Conservation (phyloP, 2,329 filamentous ascomycete species). For the Coniochaeta sp. region DNA sequence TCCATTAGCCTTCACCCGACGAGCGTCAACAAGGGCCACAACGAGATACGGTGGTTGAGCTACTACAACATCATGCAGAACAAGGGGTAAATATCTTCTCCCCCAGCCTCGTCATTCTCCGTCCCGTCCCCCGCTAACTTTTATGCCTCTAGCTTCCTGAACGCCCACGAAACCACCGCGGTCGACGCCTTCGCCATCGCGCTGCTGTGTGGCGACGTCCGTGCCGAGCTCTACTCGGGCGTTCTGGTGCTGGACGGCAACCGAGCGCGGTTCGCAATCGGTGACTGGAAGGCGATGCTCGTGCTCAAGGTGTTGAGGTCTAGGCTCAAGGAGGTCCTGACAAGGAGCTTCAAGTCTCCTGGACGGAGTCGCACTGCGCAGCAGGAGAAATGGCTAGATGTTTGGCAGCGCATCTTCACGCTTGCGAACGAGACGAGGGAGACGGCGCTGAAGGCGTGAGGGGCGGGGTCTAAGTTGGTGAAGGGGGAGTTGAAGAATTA, state of each 20-base stretch:
- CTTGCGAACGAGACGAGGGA: slow-evolving; percentile 14
- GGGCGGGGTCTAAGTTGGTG: background rate
- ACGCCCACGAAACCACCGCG: slow-evolving; percentile 82
- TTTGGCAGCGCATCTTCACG: slow-evolving; percentile 63
- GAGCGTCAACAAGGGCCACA: slow-evolving; percentile 73
- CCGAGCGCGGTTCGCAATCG: slow-evolving; percentile 71
- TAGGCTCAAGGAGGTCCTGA: slow-evolving; percentile 68
- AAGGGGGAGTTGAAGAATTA: background rate
- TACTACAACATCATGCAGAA: slow-evolving; percentile 98
- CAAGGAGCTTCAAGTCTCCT: slow-evolving; percentile 60
- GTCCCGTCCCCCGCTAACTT: slow-evolving; percentile 12
- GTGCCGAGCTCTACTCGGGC: slow-evolving; percentile 84
- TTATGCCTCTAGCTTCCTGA: slow-evolving; percentile 54
- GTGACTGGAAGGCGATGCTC: slow-evolving; percentile 85
- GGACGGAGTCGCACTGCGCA: slow-evolving; percentile 56
- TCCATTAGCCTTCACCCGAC: slow-evolving; percentile 78
- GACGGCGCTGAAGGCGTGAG: slow-evolving; percentile 1
- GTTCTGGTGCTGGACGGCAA: slow-evolving; percentile 84
- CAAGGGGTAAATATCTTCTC: slow-evolving; percentile 51
- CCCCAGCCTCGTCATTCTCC: background rate
- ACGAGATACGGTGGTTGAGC: slow-evolving; percentile 71
- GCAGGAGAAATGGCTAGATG: slow-evolving; percentile 66
- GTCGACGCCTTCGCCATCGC: slow-evolving; percentile 77
- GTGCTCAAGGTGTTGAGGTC: slow-evolving; percentile 76
- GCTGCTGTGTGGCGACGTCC: slow-evolving; percentile 80